Evolutionary conservation across 495 filamentous ascomycete species (phyloP).

Genomic region (Penicillium subrubescens): DNA sequence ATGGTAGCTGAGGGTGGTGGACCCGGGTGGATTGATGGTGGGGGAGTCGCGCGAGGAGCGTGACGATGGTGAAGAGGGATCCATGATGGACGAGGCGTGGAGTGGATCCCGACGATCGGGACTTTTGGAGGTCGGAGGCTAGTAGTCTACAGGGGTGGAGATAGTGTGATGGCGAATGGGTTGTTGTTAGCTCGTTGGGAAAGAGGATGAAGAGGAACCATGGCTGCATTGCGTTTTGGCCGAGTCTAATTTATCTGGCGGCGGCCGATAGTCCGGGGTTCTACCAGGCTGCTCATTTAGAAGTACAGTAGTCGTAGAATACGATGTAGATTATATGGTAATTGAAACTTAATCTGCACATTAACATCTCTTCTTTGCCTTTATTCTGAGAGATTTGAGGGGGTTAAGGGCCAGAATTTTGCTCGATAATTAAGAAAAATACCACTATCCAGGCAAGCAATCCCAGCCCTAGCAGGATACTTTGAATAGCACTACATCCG

Average conservation of each 20-base stretch:
- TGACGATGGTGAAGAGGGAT: constrained; percentile 29
- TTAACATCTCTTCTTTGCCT: not conserved
- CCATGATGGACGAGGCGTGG: constrained; percentile 20
- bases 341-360: not conserved
- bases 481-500: not conserved
- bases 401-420: not conserved
- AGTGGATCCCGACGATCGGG: not conserved
- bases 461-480: not conserved
- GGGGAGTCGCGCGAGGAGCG: constrained; percentile 35
- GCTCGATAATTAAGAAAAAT: not conserved
- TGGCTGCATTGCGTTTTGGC: not conserved
- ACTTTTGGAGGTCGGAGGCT: not conserved
- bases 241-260: not conserved
- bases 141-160: not conserved
- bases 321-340: not conserved
- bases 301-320: not conserved
- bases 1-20: constrained; percentile 28
- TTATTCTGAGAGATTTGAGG: not conserved
- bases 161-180: not conserved
- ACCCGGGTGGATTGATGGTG: constrained; percentile 19
- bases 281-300: not conserved
- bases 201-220: constrained; percentile 5
- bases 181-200: constrained; percentile 1
- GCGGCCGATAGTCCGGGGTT: not conserved
- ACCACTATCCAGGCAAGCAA: not conserved